A percentile compares a stretch with the other conserved stretches of the same genome.
Conservation (phyloP, 1,284 basidiomycete genomes). For the Cryptococcus amylolentus region DNA sequence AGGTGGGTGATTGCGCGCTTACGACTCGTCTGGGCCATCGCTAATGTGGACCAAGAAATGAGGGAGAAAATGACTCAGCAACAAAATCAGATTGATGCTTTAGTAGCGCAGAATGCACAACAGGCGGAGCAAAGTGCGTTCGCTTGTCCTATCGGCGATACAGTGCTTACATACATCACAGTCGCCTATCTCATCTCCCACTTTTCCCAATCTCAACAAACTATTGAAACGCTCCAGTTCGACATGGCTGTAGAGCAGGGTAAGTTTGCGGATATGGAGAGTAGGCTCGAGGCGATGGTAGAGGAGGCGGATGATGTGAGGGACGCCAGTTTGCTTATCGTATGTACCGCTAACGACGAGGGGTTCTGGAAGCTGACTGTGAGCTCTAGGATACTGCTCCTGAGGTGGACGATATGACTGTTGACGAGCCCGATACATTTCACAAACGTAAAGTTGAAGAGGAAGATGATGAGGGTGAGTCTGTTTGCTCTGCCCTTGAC, state of each 20-base stretch:
- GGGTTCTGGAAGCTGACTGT: background rate
- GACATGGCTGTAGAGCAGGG: background rate
- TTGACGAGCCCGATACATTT: background rate
- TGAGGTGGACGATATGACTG: background rate
- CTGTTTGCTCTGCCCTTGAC: background rate
- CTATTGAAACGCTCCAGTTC: background rate
- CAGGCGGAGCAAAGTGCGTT: background rate
- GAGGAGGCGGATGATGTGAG: conserved; percentile 1
- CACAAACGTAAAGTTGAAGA: background rate
- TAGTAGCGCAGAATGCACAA: background rate
- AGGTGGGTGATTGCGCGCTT: background rate
- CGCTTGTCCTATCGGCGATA: background rate
- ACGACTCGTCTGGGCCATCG: background rate
- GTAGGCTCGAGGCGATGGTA: background rate
- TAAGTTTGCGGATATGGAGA: background rate
- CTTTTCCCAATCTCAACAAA: background rate
- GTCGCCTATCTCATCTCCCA: background rate
- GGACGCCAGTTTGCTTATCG: background rate
- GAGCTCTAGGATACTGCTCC: background rate
- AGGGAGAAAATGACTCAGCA: background rate
- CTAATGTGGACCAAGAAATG: background rate
- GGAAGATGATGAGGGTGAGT: background rate
- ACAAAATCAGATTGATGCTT: background rate
- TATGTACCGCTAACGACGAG: background rate
- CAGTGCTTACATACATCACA: background rate